A percentile compares a stretch with the other conserved stretches of the same genome.
Evolutionary conservation across 164 flowering plant genomes (phyloP).

Genomic region (Cinnamomum micranthum): DNA sequence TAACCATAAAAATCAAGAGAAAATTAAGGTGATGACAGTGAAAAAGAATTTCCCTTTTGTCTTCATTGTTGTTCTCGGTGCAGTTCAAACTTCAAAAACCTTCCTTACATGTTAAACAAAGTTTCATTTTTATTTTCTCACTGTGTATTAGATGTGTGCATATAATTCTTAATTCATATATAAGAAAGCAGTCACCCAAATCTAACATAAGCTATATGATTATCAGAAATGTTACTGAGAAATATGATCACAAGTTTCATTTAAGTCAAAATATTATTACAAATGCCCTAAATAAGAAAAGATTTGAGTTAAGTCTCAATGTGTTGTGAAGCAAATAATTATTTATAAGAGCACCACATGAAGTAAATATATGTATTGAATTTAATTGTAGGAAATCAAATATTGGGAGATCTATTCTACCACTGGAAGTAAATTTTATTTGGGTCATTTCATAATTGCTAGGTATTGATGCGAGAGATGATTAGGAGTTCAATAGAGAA

Average conservation of each 20-base stretch:
- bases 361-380: too few species aligned
- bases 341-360: too few species aligned
- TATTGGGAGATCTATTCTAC: background rate
- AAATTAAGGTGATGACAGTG: too few species aligned
- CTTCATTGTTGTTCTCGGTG: too few species aligned
- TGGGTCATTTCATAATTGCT: background rate
- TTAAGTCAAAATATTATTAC: background rate
- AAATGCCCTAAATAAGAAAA: background rate
- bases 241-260: too few species aligned
- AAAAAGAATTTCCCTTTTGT: too few species aligned
- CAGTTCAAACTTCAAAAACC: too few species aligned
- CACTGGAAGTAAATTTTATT: background rate
- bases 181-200: too few species aligned
- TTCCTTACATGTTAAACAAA: too few species aligned
- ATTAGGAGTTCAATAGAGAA: conserved; percentile 27
- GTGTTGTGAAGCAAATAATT: background rate
- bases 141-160: background rate
- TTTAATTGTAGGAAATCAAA: background rate
- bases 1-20: too few species aligned
- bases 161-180: background rate
- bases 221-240: background rate
- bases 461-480: background rate
- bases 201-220: too few species aligned
- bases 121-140: too few species aligned
- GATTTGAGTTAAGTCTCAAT: background rate